These are phyloP conservation scores for Ambrosiella beaveri DNA, from an alignment of 2,329 filamentous ascomycete genomes.

Conservation along the genomic window DNA sequence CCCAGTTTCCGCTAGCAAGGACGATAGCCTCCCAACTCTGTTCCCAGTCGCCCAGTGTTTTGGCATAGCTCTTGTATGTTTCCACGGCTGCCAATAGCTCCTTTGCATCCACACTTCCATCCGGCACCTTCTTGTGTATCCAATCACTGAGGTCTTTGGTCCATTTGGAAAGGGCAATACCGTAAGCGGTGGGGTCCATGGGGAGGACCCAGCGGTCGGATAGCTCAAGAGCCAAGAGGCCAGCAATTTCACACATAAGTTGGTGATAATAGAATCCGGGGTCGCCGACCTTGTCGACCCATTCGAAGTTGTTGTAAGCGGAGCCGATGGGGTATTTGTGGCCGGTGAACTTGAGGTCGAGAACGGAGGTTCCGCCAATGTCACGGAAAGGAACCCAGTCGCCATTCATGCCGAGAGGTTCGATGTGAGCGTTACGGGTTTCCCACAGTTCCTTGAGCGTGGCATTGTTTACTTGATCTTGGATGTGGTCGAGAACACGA, in stretches of 20 bases:
- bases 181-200: constrained; percentile 64
- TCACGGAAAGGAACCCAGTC: constrained; percentile 87
- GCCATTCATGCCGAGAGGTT: constrained; percentile 53
- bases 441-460: constrained; percentile 66
- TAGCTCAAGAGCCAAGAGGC: constrained; percentile 69
- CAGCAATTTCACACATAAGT: constrained; percentile 61
- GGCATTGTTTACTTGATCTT: constrained; percentile 53
- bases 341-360: constrained; percentile 68
- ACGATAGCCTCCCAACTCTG: constrained; percentile 58
- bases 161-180: constrained; percentile 44
- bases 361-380: constrained; percentile 71
- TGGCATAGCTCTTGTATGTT: constrained; percentile 32
- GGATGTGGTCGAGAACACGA: constrained; percentile 56
- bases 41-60: constrained; percentile 51
- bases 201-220: constrained; percentile 66
- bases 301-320: constrained; percentile 79
- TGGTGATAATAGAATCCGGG: constrained; percentile 69
- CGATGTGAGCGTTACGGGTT: constrained; percentile 40
- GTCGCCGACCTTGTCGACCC: constrained; percentile 67
- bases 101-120: constrained; percentile 16
- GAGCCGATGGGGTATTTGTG: constrained; percentile 55
- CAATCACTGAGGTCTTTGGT: constrained; percentile 50
- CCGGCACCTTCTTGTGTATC: constrained; percentile 36
- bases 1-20: constrained; percentile 55
- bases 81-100: constrained; percentile 37